Percentiles rank a stretch among this genome's conserved stretches.
Evolutionary conservation across 352 stramenopile genomes (phyloP).

Genomic region (Phytophthora citricola): DNA sequence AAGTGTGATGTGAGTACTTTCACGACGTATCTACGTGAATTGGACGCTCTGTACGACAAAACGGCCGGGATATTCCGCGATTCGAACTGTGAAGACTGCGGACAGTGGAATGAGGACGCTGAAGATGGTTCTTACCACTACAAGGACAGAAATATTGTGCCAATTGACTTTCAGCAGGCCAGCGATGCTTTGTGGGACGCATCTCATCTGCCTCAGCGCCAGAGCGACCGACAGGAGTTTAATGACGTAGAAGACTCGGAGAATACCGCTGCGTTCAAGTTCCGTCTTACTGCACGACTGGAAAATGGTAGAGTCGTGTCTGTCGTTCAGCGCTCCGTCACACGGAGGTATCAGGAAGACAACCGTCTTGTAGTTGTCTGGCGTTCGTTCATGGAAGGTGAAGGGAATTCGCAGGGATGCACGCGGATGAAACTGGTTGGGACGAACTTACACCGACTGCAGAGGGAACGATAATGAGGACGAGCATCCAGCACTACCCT

Average conservation of each 20-base stretch:
- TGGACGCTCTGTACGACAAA: not conserved
- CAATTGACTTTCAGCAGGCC: not conserved
- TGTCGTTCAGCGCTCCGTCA: not conserved
- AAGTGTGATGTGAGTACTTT: not conserved
- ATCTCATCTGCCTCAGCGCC: not conserved
- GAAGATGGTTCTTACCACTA: not conserved
- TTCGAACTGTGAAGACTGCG: not conserved
- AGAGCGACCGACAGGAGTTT: not conserved
- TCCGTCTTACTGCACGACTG: not conserved
- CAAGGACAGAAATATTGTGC: slow-evolving; percentile 10
- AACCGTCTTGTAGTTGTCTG: slow-evolving; percentile 55
- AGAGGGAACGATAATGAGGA: slow-evolving; percentile 8
- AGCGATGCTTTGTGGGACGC: not conserved
- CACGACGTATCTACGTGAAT: not conserved
- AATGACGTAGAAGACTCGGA: not conserved
- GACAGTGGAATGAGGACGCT: not conserved
- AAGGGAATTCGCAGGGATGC: slow-evolving; percentile 17
- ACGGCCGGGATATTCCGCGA: not conserved
- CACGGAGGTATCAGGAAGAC: slow-evolving; percentile 25
- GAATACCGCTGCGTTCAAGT: not conserved
- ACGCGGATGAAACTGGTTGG: slow-evolving; percentile 17
- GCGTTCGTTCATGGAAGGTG: slow-evolving; percentile 43
- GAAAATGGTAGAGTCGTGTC: not conserved
- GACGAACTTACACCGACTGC: not conserved
- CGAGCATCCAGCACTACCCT: slow-evolving; percentile 7